A percentile compares a stretch with the other conserved stretches of the same genome.
phyloP scores from a whole-genome alignment of 495 filamentous ascomycete species.

The Aspergillus biplanus region DNA sequence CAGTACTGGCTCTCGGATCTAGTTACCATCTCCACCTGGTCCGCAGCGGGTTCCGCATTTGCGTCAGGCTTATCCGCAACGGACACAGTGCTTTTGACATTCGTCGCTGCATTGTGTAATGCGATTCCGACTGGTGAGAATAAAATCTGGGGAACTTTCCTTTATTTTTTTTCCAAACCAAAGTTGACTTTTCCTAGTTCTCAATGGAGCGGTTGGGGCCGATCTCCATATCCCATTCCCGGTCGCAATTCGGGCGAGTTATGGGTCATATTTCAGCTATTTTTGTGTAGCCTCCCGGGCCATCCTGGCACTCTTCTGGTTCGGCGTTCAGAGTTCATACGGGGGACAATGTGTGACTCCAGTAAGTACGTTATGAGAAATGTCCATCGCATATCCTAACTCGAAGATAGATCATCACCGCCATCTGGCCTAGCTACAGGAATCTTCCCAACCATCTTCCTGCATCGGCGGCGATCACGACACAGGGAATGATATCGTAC shows the following conservation, averaged over 20 bases:
- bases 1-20: slow-evolving; percentile 17
- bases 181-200: not conserved
- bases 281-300: slow-evolving; percentile 15
- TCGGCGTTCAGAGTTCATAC: slow-evolving; percentile 16
- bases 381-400: not conserved
- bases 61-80: slow-evolving; percentile 11
- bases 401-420: slow-evolving; percentile 5
- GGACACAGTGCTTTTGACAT: slow-evolving; percentile 10
- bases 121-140: slow-evolving; percentile 14
- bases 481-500: slow-evolving; percentile 18
- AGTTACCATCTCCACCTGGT: slow-evolving; percentile 18
- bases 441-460: slow-evolving; percentile 16
- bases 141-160: not conserved
- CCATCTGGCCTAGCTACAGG: slow-evolving; percentile 16
- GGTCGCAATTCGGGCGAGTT: slow-evolving; percentile 14
- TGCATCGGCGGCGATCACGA: slow-evolving; percentile 13
- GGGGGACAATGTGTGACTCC: slow-evolving; percentile 17
- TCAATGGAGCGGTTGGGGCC: slow-evolving; percentile 14
- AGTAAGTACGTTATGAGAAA: not conserved
- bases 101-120: slow-evolving; percentile 16
- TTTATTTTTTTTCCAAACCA: not conserved
- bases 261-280: slow-evolving; percentile 16
- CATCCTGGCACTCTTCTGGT: slow-evolving; percentile 18
- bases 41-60: slow-evolving; percentile 16
- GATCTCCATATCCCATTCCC: slow-evolving; percentile 13